phyloP scores from a whole-genome alignment of 192 early-diverging fungal species.

The Paraglomus brasilianum region DNA sequence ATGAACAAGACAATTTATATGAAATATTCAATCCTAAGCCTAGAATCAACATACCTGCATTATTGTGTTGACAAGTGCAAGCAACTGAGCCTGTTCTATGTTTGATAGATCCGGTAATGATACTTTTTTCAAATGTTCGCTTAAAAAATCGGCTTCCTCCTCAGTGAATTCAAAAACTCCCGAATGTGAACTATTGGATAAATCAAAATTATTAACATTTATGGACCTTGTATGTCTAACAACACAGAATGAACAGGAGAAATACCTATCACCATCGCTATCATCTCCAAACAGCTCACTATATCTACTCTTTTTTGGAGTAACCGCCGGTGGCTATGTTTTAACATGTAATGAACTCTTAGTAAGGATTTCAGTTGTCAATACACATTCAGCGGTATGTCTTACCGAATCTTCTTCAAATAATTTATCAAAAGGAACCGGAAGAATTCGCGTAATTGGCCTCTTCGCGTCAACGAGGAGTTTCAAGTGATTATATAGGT shows the following conservation, averaged over 20 bases:
- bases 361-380: no score
- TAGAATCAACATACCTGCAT: slow-evolving; percentile 46
- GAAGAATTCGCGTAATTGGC: slow-evolving; percentile 50
- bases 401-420: slow-evolving; percentile 51
- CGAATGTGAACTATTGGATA: slow-evolving; percentile 25
- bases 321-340: no score
- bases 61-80: slow-evolving; percentile 77
- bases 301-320: slow-evolving; percentile 10
- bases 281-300: slow-evolving; percentile 18
- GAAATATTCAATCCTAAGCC: no score
- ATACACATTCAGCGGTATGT: no score
- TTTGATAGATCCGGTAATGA: slow-evolving; percentile 62
- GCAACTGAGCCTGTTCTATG: slow-evolving; percentile 68
- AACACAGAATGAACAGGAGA: slow-evolving; percentile 8
- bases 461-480: slow-evolving; percentile 53
- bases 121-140: slow-evolving; percentile 54
- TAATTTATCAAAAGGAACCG: slow-evolving; percentile 64
- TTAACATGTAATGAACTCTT: no score
- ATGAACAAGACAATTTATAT: no score
- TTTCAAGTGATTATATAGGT: slow-evolving; percentile 63
- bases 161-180: slow-evolving; percentile 40
- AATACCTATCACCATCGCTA: slow-evolving; percentile 30
- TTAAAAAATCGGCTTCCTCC: slow-evolving; percentile 48
- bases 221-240: slow-evolving; percentile 18
- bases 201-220: slow-evolving; percentile 12